These are phyloP conservation scores for Colletotrichum destructivum DNA, from an alignment of 2,329 filamentous ascomycete genomes.

Conservation along the genomic window DNA sequence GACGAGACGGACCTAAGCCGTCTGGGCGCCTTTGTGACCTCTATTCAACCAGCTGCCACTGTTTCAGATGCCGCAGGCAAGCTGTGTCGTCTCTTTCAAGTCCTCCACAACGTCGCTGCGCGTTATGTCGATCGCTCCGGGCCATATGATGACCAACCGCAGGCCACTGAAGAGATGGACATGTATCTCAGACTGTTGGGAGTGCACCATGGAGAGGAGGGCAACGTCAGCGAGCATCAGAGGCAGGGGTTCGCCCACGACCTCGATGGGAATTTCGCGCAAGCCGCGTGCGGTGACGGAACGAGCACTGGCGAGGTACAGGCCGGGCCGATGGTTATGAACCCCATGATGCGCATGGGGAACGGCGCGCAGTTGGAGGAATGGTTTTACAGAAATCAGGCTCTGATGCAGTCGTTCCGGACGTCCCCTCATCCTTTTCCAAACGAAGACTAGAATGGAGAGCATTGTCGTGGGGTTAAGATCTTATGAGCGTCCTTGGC, in stretches of 20 bases:
- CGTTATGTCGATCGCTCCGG: constrained; percentile 65
- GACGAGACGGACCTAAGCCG: constrained; percentile 58
- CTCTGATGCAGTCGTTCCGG: constrained; percentile 46
- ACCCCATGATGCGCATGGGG: constrained; percentile 52
- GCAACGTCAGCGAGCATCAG: not conserved
- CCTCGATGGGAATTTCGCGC: not conserved
- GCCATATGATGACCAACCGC: constrained; percentile 26
- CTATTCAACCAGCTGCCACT: constrained; percentile 63
- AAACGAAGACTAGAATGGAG: too few relatives aligned
- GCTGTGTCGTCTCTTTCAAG: constrained; percentile 70
- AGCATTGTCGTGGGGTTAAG: too few relatives aligned
- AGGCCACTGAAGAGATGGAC: constrained; percentile 59
- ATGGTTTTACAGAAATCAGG: constrained; percentile 55
- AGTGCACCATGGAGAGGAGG: constrained; percentile 47
- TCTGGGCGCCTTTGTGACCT: constrained; percentile 64
- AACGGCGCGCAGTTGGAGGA: constrained; percentile 53
- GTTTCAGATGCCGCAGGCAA: constrained; percentile 64
- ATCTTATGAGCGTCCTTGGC: too few relatives aligned
- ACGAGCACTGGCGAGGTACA: not conserved
- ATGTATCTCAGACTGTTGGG: constrained; percentile 67
- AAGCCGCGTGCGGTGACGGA: not conserved
- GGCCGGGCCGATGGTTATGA: not conserved
- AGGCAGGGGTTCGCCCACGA: too few relatives aligned
- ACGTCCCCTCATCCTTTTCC: too few relatives aligned
- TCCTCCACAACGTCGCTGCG: constrained; percentile 70